Evolutionary conservation across 106 monocot genomes (phyloP), one percentile per base, ranked within the genome.

Genomic region (Apostasia ramifera): DNA sequence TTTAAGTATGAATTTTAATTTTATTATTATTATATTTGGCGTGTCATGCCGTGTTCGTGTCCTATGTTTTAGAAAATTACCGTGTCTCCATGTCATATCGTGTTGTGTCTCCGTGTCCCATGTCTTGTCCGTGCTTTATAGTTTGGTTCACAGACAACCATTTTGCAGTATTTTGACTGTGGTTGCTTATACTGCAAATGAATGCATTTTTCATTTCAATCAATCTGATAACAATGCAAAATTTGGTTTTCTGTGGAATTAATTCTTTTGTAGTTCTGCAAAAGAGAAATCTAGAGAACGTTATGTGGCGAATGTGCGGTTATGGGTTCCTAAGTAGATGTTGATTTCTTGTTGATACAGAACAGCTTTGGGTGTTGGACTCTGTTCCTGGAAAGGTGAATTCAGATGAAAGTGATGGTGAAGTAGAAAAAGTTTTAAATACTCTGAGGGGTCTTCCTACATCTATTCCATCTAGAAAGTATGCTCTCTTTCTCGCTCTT

Each of bases 351-450:
- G 43, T 81, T 82, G 74, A 47, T 86, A 57, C 84, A 85, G 93
- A 85, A 72, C 92, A 98, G 97, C 69, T 98, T 61, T 93, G 97
- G 97, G 87, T 98, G 44, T 78, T 98, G 75, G 97, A 98, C 76
- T 93, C 97, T 55, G 81, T 90, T 54, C 92, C 87, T 67, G 92
- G 93, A 59, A 76, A 81, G 69, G 83, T 93, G 48, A 83, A 77
- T 42, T 42, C 82, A 8, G 85, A 89, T 47, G 73, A 83, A 39
- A 78, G 72, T 76, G 79, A 78, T 69, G 92, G 82, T 59, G 97
- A 98, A 77, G 92, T 98, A 5, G 97, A 92, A 69, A 87, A 83
- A 55, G 87, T 98, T 79, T 71, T 98, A 81, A 76, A 64, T 55
- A 87, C 87, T 55, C 71, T 98, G 13, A 64, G 69, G 8, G 80